Evolutionary conservation across 371 early-diverging fungal species (phyloP), one percentile per base, ranked within the genome.

Genomic region (Mucor circinelloides): DNA sequence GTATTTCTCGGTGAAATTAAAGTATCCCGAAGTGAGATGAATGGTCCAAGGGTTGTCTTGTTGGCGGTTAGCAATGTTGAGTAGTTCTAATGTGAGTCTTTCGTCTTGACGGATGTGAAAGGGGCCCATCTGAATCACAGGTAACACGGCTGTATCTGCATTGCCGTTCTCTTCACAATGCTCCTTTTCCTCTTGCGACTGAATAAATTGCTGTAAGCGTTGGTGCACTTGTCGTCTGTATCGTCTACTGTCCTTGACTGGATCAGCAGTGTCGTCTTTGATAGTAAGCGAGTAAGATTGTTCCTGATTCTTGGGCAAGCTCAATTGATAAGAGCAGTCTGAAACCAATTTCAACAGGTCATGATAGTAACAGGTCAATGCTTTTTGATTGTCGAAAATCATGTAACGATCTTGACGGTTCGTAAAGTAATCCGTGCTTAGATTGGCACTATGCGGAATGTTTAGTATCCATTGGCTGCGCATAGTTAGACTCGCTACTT

Each of bases 381-480:
- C 75, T 13, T 70, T 66, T 3, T 80, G 72, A 28, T 89, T 75
- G 1, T 83, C 62, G 61, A 97, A 90, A 42, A 82, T 62, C 32
- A 96, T 86, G 65, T 97, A 97, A 30, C 99, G 89, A 81, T 99
- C 99, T 77, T 97, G 98, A 8, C 99, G 87, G 78, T 94, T 90
- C 5, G 89, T 88, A 76, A 99, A 99, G 77, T 99, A 99, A 73
- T 97, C 97, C 9, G 83, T 84, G 77, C 90, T 96, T 62, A 99
- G 79, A 69, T 99, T 99, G n/a, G 99, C 99, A 12, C 91, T 90
- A 78, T n/a, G n/a, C 17, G 7, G 15, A 10, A 62, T 17, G 15
- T 50, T 57, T 12, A 65, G 32, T 17, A 56, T 13, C 36, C 1
- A 36, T 13, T 36, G 36, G 2, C 10, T 44, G 44, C n/a, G 7